These are phyloP conservation scores for Colletotrichum aenigma DNA, from an alignment of 2,329 filamentous ascomycete genomes.

Conservation along the genomic window DNA sequence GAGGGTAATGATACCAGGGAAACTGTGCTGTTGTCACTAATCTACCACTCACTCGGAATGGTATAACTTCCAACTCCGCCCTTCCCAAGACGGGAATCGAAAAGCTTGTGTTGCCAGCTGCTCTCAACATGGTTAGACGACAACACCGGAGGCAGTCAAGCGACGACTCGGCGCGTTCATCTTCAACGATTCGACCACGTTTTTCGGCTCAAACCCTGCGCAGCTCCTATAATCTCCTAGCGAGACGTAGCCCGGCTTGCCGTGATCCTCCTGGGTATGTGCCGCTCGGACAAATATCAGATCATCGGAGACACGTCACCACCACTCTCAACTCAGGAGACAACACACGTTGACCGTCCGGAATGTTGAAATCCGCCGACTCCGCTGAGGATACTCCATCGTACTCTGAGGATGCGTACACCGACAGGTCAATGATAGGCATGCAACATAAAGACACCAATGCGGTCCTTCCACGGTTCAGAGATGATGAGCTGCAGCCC, in stretches of 20 bases:
- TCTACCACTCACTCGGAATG: neutral
- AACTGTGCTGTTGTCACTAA: neutral
- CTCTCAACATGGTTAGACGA: neutral
- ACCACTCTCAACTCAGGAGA: neutral
- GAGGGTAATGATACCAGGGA: neutral
- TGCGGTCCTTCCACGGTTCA: neutral
- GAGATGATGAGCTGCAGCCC: neutral
- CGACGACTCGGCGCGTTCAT: neutral
- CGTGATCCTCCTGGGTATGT: neutral
- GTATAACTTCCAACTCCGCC: neutral
- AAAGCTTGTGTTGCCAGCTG: neutral
- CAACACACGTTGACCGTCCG: neutral
- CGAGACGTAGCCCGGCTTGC: neutral
- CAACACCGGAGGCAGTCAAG: neutral
- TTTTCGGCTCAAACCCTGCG: neutral
- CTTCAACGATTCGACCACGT: neutral
- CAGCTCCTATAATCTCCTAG: neutral
- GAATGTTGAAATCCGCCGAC: neutral
- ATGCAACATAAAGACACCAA: neutral
- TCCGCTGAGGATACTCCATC: neutral
- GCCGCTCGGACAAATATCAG: neutral
- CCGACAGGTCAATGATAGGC: neutral
- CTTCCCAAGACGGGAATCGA: neutral
- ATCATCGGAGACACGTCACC: neutral
- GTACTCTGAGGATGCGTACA: neutral